These are phyloP conservation scores for Pythium chondricola DNA, from an alignment of 352 stramenopile species.

Conservation along the genomic window DNA sequence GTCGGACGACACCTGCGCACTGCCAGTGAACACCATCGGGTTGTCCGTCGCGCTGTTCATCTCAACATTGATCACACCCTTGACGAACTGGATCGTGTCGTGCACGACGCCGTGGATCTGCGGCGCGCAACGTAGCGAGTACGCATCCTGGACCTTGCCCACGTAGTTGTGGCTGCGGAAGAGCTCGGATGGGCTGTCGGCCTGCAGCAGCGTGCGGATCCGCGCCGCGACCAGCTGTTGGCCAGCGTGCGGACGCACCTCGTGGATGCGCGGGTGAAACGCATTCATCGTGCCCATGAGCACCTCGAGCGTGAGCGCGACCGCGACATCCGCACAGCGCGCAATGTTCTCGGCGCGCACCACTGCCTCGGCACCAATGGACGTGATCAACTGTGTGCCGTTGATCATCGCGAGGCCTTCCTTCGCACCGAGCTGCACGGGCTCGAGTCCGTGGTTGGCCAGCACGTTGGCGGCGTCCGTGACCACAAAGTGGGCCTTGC, in stretches of 20 bases:
- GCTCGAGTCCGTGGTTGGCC: constrained; percentile 56
- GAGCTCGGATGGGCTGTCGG: constrained; percentile 70
- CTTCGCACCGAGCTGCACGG: constrained; percentile 80
- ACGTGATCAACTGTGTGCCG: constrained; percentile 87
- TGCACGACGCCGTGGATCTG: constrained; percentile 87
- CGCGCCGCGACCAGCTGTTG: constrained; percentile 74
- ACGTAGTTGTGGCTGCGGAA: constrained; percentile 87
- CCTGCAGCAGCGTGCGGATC: constrained; percentile 77
- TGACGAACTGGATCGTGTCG: constrained; percentile 86
- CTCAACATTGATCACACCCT: constrained; percentile 80
- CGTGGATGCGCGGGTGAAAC: constrained; percentile 86
- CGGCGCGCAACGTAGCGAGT: constrained; percentile 83
- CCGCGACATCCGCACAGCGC: constrained; percentile 71
- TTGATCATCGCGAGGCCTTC: constrained; percentile 91
- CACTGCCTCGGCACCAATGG: constrained; percentile 73
- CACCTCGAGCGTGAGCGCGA: constrained; percentile 79
- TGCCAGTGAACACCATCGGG: constrained; percentile 83
- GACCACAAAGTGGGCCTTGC: constrained; percentile 37
- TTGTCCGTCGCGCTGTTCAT: constrained; percentile 90
- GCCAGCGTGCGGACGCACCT: constrained; percentile 71
- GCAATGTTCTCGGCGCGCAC: constrained; percentile 73
- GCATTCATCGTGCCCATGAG: constrained; percentile 85
- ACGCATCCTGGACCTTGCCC: constrained; percentile 86
- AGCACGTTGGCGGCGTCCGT: constrained; percentile 58
- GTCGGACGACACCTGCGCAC: constrained; percentile 62